These are phyloP conservation scores for Talaromyces thailandensis DNA, from an alignment of 495 filamentous ascomycete genomes.

Conservation along the genomic window DNA sequence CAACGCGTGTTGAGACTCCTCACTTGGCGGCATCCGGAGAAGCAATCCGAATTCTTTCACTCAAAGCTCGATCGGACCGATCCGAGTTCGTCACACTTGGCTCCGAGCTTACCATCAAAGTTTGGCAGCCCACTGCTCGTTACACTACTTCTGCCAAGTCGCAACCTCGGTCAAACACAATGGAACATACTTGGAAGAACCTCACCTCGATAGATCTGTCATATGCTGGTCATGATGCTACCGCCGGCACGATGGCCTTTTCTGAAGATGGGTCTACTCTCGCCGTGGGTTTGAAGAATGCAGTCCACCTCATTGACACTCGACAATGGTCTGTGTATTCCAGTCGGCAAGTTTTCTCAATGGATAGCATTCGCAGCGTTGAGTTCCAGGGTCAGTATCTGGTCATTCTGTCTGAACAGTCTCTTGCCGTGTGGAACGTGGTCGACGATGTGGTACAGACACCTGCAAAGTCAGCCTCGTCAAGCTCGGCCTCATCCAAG, in stretches of 20 bases:
- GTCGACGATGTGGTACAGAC: conserved; percentile 31
- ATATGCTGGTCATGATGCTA: conserved; percentile 20
- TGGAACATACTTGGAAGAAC: conserved; percentile 65
- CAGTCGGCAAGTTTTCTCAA: conserved; percentile 22
- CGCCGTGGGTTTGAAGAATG: conserved; percentile 43
- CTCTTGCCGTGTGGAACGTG: conserved; percentile 33
- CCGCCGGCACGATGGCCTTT: conserved; percentile 46
- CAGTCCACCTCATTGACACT: conserved; percentile 28
- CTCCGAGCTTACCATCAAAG: conserved; percentile 62
- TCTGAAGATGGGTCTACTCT: conserved; percentile 84
- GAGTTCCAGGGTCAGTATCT: conserved; percentile 28
- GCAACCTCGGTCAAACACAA: conserved; percentile 39
- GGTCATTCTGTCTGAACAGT: conserved; percentile 25
- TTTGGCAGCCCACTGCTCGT: conserved; percentile 65
- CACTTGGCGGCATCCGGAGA: conserved; percentile 47
- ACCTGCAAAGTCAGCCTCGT: conserved; percentile 9
- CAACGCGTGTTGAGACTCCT: conserved; percentile 73
- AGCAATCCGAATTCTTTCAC: conserved; percentile 54
- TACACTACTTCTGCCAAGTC: conserved; percentile 53
- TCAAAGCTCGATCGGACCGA: conserved; percentile 56
- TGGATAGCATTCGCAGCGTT: conserved; percentile 19
- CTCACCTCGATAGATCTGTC: conserved; percentile 47
- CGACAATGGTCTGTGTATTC: conserved; percentile 23
- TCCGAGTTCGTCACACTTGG: conserved; percentile 77
- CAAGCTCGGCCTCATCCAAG: conserved; percentile 4